phyloP scores from a whole-genome alignment of 371 early-diverging fungal species.

The Mortierella sp. region DNA sequence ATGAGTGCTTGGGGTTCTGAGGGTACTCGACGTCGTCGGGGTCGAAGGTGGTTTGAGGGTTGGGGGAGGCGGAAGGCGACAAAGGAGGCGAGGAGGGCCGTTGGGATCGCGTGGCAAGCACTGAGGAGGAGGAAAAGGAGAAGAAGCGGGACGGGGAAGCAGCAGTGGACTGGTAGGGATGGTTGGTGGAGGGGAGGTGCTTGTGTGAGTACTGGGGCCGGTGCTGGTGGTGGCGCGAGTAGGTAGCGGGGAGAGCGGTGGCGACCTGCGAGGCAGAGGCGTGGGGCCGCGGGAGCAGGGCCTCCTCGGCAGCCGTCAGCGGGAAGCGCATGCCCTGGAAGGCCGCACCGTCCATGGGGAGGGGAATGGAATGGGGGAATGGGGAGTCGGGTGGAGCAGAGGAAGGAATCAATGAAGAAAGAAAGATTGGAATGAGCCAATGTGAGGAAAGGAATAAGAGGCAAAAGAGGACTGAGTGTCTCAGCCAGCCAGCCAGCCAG shows the following conservation, averaged over 20 bases:
- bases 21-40: slow-evolving; percentile 30
- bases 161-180: slow-evolving; percentile 6
- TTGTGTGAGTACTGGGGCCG: slow-evolving; percentile 8
- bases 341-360: slow-evolving; percentile 44
- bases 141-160: slow-evolving; percentile 29
- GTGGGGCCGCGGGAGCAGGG: slow-evolving; percentile 43
- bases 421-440: slow-evolving; percentile 33
- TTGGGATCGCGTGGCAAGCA: slow-evolving; percentile 4
- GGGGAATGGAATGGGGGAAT: neutral
- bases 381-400: slow-evolving; percentile 11
- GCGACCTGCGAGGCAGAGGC: slow-evolving; percentile 50
- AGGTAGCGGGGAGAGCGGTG: slow-evolving; percentile 39
- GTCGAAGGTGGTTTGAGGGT: neutral
- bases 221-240: slow-evolving; percentile 17
- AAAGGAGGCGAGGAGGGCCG: neutral
- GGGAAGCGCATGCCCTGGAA: slow-evolving; percentile 54
- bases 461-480: too few relatives aligned
- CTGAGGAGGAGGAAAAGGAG: slow-evolving; percentile 14
- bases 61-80: slow-evolving; percentile 3
- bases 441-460: slow-evolving; percentile 26
- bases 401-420: slow-evolving; percentile 25
- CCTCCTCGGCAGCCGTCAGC: slow-evolving; percentile 51
- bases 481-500: too few relatives aligned
- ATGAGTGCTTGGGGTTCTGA: slow-evolving; percentile 31
- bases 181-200: slow-evolving; percentile 3